A percentile compares a stretch with the other conserved stretches of the same genome.
These are phyloP conservation scores for Entamoeba invadens DNA, from an alignment of 208 protist genomes.

Conservation along the genomic window DNA sequence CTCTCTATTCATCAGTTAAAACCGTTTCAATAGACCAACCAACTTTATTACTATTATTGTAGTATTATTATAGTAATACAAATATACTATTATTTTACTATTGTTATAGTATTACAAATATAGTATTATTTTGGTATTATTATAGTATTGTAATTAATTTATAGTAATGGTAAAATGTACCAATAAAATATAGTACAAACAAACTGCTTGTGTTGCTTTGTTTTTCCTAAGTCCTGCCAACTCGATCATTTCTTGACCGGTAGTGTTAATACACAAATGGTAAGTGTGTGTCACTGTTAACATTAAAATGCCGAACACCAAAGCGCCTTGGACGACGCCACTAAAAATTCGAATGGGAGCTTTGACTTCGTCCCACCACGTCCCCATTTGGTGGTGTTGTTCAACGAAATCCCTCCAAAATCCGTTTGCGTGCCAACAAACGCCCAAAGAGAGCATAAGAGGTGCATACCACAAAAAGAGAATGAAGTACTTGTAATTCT, in stretches of 20 bases:
- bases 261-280: neutral
- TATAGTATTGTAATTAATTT: too few species aligned
- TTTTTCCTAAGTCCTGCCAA: neutral
- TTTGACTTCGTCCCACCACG: neutral
- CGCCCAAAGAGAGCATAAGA: neutral
- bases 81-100: too few species aligned
- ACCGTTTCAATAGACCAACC: too few species aligned
- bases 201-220: neutral
- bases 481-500: constrained; percentile 35
- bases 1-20: too few species aligned
- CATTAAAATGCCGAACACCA: neutral
- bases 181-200: too few species aligned
- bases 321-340: neutral
- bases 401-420: neutral
- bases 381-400: neutral
- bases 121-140: too few species aligned
- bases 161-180: too few species aligned
- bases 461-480: neutral
- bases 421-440: neutral
- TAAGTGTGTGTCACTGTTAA: neutral
- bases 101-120: too few species aligned
- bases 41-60: too few species aligned
- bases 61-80: too few species aligned
- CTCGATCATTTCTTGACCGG: neutral
- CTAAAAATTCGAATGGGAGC: neutral